These are phyloP conservation scores for Aspergillus thermomutatus DNA, from an alignment of 2,329 filamentous ascomycete genomes.

Conservation along the genomic window DNA sequence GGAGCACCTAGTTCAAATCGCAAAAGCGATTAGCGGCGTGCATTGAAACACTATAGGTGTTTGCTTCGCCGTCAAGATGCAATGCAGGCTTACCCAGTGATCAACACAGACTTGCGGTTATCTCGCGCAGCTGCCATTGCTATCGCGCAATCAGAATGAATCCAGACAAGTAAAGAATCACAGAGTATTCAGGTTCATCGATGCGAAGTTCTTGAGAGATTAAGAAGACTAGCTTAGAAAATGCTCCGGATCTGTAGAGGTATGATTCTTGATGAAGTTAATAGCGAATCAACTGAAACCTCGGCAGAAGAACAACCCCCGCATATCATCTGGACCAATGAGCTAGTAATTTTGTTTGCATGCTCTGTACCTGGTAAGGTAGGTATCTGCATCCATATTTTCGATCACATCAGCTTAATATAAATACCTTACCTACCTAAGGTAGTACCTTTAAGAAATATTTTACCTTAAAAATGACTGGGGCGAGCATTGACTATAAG, in stretches of 20 bases:
- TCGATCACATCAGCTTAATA: neutral
- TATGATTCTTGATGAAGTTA: no score
- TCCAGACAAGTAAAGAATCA: neutral
- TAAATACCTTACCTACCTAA: no score
- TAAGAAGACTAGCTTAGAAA: no score
- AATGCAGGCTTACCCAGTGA: conserved; percentile 44
- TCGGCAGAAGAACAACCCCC: neutral
- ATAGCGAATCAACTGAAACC: neutral
- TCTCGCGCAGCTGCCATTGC: conserved; percentile 26
- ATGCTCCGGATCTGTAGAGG: no score
- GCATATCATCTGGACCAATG: neutral
- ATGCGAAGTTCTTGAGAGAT: neutral
- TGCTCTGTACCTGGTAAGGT: neutral
- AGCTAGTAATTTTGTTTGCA: neutral
- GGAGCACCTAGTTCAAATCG: conserved; percentile 23
- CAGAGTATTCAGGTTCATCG: neutral
- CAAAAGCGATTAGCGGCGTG: neutral
- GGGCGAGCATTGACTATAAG: no score
- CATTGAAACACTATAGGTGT: neutral
- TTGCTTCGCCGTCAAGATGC: no score
- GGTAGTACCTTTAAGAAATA: no score
- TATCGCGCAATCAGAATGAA: neutral
- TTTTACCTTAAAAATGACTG: no score
- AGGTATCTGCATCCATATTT: neutral
- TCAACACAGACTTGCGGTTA: conserved; percentile 38